Percentiles rank a stretch among this genome's conserved stretches.
phyloP scores from a whole-genome alignment of 2,329 filamentous ascomycete species.

The Penicillium brevicompactum region DNA sequence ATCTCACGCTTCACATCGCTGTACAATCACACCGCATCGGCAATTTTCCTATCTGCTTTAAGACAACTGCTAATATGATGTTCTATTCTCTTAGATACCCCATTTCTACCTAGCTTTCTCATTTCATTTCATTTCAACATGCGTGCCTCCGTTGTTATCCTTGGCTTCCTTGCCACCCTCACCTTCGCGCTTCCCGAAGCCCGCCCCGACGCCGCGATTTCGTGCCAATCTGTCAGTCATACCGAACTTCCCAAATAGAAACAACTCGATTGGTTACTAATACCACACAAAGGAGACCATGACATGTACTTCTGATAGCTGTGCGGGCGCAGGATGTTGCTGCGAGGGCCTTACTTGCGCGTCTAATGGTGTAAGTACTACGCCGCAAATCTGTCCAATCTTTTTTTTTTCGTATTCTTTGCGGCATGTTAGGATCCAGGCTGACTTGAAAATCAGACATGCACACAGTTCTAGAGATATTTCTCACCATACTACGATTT shows the following conservation, averaged over 20 bases:
- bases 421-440: too few species aligned
- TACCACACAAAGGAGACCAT: background rate
- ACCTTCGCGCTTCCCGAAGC: constrained; percentile 14
- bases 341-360: constrained; percentile 8
- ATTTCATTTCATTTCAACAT: constrained; percentile 2
- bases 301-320: constrained; percentile 4
- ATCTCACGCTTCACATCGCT: background rate
- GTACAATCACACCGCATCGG: background rate
- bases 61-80: constrained; percentile 1
- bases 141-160: constrained; percentile 17
- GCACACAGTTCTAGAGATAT: too few species aligned
- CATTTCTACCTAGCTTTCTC: background rate
- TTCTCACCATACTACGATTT: too few species aligned
- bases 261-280: background rate
- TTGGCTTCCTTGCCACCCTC: constrained; percentile 16
- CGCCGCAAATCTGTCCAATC: too few species aligned
- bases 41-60: background rate
- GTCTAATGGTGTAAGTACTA: constrained; percentile 7
- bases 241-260: background rate
- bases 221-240: constrained; percentile 6
- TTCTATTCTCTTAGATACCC: constrained; percentile 1
- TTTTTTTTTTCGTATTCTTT: too few species aligned
- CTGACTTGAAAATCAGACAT: too few species aligned
- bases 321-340: constrained; percentile 1
- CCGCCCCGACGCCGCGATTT: constrained; percentile 6